These are phyloP conservation scores for Teunomyces barrocoloradensis DNA, from an alignment of 805 yeast genomes.

Conservation along the genomic window DNA sequence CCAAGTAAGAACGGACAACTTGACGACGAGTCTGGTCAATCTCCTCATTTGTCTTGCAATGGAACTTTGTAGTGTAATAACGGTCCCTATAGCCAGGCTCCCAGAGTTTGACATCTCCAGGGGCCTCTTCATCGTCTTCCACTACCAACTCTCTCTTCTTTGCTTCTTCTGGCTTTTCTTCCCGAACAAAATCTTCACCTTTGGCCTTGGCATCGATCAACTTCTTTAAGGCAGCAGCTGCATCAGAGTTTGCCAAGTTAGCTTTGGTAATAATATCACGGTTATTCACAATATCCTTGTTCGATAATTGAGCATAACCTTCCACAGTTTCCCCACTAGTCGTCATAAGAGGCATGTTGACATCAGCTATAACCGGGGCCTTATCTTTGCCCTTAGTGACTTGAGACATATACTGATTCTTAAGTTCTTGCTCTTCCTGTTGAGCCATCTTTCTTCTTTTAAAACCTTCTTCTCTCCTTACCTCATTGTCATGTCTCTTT, in stretches of 20 bases:
- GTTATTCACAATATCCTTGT: constrained; percentile 67
- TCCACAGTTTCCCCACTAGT: constrained; percentile 70
- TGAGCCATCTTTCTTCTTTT: constrained; percentile 54
- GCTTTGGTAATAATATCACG: constrained; percentile 65
- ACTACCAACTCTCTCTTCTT: constrained; percentile 6
- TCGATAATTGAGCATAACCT: constrained; percentile 61
- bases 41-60: constrained; percentile 51
- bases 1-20: constrained; percentile 74
- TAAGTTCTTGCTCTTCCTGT: constrained; percentile 45
- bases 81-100: constrained; percentile 85
- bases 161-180: constrained; percentile 11
- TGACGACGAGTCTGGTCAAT: constrained; percentile 52
- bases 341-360: constrained; percentile 73
- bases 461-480: constrained; percentile 61
- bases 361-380: constrained; percentile 68
- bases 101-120: constrained; percentile 58
- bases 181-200: constrained; percentile 2
- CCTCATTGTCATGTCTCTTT: constrained; percentile 65
- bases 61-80: constrained; percentile 76
- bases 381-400: constrained; percentile 72
- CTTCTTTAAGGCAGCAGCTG: constrained; percentile 57
- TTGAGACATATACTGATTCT: constrained; percentile 45
- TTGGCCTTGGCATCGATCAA: constrained; percentile 29
- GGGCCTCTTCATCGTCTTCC: constrained; percentile 37
- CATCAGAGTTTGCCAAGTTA: constrained; percentile 64